Percentiles rank a stretch among this genome's conserved stretches.
These are phyloP conservation scores for Bipolaris zeicola DNA, from an alignment of 2,329 filamentous ascomycete species.

Conservation along the genomic window DNA sequence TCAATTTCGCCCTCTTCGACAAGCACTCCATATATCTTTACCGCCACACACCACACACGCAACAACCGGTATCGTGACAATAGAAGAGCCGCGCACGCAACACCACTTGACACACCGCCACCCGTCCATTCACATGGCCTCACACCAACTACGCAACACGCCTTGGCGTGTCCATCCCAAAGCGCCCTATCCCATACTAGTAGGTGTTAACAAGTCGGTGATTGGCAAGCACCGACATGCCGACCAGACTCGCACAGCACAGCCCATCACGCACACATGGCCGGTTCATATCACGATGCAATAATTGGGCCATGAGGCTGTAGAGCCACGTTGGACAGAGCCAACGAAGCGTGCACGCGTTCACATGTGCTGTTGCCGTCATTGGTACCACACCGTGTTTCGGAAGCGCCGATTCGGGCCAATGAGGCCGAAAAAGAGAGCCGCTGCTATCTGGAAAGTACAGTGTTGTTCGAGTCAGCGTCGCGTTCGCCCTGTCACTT, in stretches of 20 bases:
- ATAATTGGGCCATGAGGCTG: neutral
- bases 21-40: neutral
- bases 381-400: neutral
- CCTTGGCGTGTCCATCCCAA: neutral
- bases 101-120: neutral
- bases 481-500: too few relatives aligned
- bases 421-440: neutral
- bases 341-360: neutral
- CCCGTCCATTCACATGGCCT: neutral
- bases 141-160: constrained; percentile 1
- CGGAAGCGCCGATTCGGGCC: neutral
- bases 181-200: neutral
- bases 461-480: too few relatives aligned
- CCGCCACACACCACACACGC: constrained; percentile 3
- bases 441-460: too few relatives aligned
- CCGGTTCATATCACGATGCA: neutral
- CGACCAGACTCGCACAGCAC: constrained; percentile 2
- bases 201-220: constrained; percentile 10
- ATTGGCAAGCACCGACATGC: constrained; percentile 13
- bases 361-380: neutral
- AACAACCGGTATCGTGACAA: neutral
- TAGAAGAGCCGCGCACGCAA: neutral
- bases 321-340: neutral
- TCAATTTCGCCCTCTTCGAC: neutral
- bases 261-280: neutral